Conservation (phyloP, 768 basidiomycete species). For the Russula sp. region DNA sequence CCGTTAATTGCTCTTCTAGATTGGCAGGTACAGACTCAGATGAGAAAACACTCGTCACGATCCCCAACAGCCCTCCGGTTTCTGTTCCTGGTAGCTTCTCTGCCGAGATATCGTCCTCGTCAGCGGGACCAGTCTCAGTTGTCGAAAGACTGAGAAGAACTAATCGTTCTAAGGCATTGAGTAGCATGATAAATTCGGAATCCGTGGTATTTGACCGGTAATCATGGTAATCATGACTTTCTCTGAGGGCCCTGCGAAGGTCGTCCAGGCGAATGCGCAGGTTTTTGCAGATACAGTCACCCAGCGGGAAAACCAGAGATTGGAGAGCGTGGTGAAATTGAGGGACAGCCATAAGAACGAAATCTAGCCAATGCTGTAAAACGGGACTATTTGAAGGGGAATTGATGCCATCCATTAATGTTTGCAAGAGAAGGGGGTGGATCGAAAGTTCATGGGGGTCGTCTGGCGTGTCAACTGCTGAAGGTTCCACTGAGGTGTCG, state of each 20-base stretch:
- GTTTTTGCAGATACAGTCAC: conserved; percentile 75
- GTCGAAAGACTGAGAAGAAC: conserved; percentile 67
- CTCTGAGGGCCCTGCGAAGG: conserved; percentile 34
- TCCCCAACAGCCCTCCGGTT: conserved; percentile 72
- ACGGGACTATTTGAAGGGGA: conserved; percentile 68
- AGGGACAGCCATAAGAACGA: conserved; percentile 85
- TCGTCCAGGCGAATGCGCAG: conserved; percentile 57
- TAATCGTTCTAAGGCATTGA: conserved; percentile 81
- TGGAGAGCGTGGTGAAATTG: conserved; percentile 76
- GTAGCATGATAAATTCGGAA: conserved; percentile 78
- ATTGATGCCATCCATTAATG: conserved; percentile 78
- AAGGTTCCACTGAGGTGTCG: conserved; percentile 22
- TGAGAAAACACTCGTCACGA: conserved; percentile 89
- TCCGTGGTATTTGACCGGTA: conserved; percentile 59
- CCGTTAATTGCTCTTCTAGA: conserved; percentile 57
- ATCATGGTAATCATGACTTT: conserved; percentile 42
- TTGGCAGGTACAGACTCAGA: conserved; percentile 53
- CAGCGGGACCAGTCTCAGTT: conserved; percentile 46
- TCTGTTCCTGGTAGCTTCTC: conserved; percentile 56
- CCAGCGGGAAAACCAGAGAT: conserved; percentile 65
- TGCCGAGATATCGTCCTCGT: conserved; percentile 52
- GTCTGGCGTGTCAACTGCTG: conserved; percentile 36
- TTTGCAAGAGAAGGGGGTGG: conserved; percentile 72
- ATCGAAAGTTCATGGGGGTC: conserved; percentile 46
- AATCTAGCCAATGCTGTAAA: conserved; percentile 95